phyloP scores from a whole-genome alignment of 148 eudicot genomes.

The Rheum nobile region DNA sequence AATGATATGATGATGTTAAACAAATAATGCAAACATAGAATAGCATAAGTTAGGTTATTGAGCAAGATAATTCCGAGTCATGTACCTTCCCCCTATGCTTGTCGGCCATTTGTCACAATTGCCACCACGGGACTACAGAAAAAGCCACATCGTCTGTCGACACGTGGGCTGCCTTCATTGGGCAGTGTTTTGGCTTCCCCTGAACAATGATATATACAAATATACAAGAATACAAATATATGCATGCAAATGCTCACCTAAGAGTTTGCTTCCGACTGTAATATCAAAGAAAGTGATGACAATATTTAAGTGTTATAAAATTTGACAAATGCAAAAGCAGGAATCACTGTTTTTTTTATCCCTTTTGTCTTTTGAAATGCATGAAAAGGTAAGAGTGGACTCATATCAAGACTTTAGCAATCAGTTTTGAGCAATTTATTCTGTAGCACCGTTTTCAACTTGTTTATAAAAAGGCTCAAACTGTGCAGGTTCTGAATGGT shows the following conservation, averaged over 20 bases:
- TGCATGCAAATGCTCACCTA: conserved; percentile 6
- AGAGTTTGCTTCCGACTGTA: neutral
- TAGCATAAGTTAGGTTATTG: conserved; percentile 2
- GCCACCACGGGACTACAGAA: neutral
- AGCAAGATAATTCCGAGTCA: conserved; percentile 3
- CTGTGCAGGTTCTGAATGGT: too few species aligned
- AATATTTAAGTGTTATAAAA: neutral
- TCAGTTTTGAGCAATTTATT: too few species aligned
- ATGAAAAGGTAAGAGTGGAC: neutral
- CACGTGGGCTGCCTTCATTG: neutral
- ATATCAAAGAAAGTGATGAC: neutral
- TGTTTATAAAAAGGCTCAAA: too few species aligned
- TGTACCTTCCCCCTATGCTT: conserved; percentile 3
- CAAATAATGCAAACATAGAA: conserved; percentile 8
- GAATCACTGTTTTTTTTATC: neutral
- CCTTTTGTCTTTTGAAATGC: neutral
- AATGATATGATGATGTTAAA: conserved; percentile 7
- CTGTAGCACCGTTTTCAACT: too few species aligned
- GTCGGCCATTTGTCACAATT: conserved; percentile 7
- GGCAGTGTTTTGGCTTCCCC: neutral
- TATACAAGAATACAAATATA: neutral
- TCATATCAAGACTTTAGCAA: neutral
- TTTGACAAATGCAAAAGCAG: neutral
- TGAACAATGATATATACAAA: neutral
- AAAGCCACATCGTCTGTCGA: neutral